Percentiles rank a stretch among this genome's conserved stretches.
phyloP scores from a whole-genome alignment of 257 asterid species.

The Rubia yunnanensis region DNA sequence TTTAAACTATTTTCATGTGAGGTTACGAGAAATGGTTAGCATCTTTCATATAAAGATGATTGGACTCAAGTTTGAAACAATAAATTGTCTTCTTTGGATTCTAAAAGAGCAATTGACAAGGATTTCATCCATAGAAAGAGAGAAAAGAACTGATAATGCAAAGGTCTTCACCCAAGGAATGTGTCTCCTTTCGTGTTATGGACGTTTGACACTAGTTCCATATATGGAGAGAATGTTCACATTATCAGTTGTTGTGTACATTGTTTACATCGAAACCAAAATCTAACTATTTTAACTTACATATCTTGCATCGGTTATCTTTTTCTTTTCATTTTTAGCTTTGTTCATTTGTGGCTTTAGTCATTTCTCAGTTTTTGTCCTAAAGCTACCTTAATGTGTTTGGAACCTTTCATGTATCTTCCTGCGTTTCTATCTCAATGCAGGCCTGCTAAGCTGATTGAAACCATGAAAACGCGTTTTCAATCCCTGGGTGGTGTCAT shows the following conservation, averaged over 20 bases:
- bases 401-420: not conserved
- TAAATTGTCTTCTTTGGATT: not conserved
- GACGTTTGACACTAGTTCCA: no score
- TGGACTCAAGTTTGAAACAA: not conserved
- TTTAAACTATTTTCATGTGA: not conserved
- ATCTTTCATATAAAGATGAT: not conserved
- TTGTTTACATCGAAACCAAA: not conserved
- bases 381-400: not conserved
- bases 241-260: not conserved
- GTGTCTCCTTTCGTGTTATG: not conserved
- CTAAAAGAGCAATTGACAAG: not conserved
- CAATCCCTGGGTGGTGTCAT: slow-evolving; percentile 70
- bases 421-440: slow-evolving; percentile 1
- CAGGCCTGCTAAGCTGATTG: slow-evolving; percentile 84
- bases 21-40: not conserved
- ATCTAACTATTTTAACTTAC: not conserved
- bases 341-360: not conserved
- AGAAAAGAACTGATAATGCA: not conserved
- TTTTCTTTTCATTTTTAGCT: not conserved
- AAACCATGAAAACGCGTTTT: slow-evolving; percentile 60
- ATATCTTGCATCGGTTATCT: not conserved
- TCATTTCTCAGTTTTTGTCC: not conserved
- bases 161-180: not conserved
- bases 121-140: no score
- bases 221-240: not conserved